Base-by-base conservation (phyloP, 352 stramenopile genomes). In the Pythium myriotylum region DNA sequence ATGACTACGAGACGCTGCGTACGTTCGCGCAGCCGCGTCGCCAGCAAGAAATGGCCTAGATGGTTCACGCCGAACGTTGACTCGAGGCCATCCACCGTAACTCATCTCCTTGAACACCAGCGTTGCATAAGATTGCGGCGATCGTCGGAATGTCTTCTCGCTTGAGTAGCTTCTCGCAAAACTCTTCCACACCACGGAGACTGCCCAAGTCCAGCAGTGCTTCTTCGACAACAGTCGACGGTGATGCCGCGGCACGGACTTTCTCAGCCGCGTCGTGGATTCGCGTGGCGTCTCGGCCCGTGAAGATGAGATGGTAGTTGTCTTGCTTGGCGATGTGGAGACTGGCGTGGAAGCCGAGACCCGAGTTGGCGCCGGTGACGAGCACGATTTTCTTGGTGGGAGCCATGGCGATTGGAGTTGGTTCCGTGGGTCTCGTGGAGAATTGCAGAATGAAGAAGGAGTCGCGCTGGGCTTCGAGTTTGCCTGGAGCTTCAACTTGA, bases 81-180 rank as follows among this genome's bases (percentile, higher is more conserved):
- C 42, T 84, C 74, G 23, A 82, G 73, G 6, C 74, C 74, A 29
- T 82, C 77, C 1, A 33, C 23, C 0, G 74, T 80, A 40, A 62
- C 19, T 22, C 29, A 4, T 51, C 32, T 5, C 52, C 23, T 19
- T 74, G 54, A 2, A 84, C 41, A 0, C 74, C 74, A 12, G 58
- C 74, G 55, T 86, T 86, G 74, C 67, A 77, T 9, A 84, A 29
- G 29, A 86, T 40, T n/a, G 63, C 68, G 20, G 59, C 39, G 32
- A 76, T 54, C 16, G 55, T 29, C 0, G 68, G 42, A 7, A 79
- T 47, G 16, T 84, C 68, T 14, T 62, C 32, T 22, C 65, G 58
- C 23, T 39, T 40, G 0, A 29, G 37, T 16, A 79, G 35, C 16
- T 51, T 19, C 10, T 70, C 49, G 4, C 50, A 53, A 61, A 70